A percentile compares a stretch with the other conserved stretches of the same genome.
Conservation (phyloP, 192 early-diverging fungal species). For the Coemansia sp. region DNA sequence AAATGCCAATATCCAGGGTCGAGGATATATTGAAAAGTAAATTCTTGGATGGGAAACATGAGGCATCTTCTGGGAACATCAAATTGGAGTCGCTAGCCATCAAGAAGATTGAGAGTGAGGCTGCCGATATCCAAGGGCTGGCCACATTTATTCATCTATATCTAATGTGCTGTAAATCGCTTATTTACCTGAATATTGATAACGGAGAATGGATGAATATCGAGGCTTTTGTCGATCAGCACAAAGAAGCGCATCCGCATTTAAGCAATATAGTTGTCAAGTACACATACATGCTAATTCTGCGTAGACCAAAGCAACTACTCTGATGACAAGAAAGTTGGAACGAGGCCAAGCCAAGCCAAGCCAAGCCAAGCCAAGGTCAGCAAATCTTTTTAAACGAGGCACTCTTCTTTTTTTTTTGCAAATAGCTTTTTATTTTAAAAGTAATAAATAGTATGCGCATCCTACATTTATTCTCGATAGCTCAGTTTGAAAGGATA, state of each 20-base stretch:
- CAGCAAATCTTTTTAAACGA: too few relatives aligned
- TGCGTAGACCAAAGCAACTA: too few relatives aligned
- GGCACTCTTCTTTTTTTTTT: too few relatives aligned
- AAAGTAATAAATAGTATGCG: too few relatives aligned
- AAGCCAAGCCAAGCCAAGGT: too few relatives aligned
- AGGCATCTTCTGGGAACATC: too few relatives aligned
- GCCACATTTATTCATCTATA: not conserved
- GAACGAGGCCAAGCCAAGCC: too few relatives aligned
- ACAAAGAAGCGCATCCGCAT: not conserved
- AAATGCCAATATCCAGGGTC: too few relatives aligned
- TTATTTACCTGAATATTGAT: not conserved
- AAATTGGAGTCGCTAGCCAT: not conserved
- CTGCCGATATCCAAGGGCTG: not conserved
- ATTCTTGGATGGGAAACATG: too few relatives aligned
- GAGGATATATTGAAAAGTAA: not conserved
- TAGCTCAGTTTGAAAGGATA: slow-evolving; percentile 4
- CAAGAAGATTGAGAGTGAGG: not conserved
- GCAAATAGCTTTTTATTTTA: too few relatives aligned
- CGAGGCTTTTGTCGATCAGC: not conserved
- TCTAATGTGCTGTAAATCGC: not conserved
- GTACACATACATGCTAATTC: not conserved
- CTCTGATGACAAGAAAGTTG: too few relatives aligned
- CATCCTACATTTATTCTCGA: not conserved
- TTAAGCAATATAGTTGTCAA: not conserved
- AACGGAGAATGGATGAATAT: not conserved